phyloP scores from a whole-genome alignment of 257 asterid genomes.

The Capsicum baccatum region DNA sequence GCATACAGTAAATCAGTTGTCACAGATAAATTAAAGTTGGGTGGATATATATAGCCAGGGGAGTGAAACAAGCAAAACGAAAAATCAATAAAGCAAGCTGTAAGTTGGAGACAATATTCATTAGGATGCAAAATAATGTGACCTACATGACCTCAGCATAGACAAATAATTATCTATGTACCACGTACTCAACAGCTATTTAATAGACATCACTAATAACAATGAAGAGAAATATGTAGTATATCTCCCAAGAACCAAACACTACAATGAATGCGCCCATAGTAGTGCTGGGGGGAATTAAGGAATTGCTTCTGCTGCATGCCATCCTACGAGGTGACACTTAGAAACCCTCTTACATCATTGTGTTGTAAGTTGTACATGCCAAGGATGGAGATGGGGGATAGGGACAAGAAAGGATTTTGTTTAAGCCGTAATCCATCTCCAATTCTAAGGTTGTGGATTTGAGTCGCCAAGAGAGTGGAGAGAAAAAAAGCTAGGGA shows the following conservation, averaged over 20 bases:
- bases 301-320: not conserved
- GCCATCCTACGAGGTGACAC: slow-evolving; percentile 19
- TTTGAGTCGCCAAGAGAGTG: no score
- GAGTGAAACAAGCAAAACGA: not conserved
- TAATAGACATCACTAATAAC: not conserved
- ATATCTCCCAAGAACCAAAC: slow-evolving; percentile 7
- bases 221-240: not conserved
- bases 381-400: no score
- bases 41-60: not conserved
- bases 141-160: slow-evolving; percentile 26
- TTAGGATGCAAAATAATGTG: slow-evolving; percentile 17
- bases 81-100: not conserved
- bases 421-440: no score
- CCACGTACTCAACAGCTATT: not conserved
- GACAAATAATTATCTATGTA: not conserved
- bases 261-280: not conserved
- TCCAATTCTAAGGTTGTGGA: no score
- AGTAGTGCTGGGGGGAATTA: not conserved
- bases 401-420: no score
- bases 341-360: not conserved
- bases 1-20: not conserved
- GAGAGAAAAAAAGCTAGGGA: no score
- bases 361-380: not conserved
- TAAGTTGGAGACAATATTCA: slow-evolving; percentile 1
- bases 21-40: not conserved